Conservation (phyloP, 768 basidiomycete species). For the Boletus subparvulus region DNA sequence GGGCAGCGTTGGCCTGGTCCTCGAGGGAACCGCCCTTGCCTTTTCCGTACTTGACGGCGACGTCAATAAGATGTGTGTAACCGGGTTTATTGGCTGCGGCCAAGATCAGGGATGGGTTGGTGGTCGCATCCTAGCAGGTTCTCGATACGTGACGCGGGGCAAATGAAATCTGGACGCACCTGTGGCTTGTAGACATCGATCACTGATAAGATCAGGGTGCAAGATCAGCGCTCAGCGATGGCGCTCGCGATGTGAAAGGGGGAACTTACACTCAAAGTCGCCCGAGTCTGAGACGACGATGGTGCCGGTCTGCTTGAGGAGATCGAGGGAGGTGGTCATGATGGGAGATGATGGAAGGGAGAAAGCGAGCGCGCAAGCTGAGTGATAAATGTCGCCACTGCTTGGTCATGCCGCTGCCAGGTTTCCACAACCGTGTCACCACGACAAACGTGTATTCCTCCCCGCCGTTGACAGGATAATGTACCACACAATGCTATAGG, state of each 20-base stretch:
- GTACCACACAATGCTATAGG: neutral
- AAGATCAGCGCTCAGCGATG: slow-evolving; percentile 28
- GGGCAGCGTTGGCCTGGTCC: slow-evolving; percentile 70
- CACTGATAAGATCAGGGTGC: slow-evolving; percentile 46
- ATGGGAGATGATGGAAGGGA: slow-evolving; percentile 32
- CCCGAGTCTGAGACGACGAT: slow-evolving; percentile 97
- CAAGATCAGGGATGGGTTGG: slow-evolving; percentile 94
- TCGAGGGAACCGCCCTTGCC: slow-evolving; percentile 78
- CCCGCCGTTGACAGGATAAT: neutral
- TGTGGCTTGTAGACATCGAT: slow-evolving; percentile 98
- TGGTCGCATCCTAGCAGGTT: slow-evolving; percentile 82
- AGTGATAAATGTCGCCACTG: slow-evolving; percentile 22
- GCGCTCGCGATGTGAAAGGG: slow-evolving; percentile 9
- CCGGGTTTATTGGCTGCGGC: slow-evolving; percentile 87
- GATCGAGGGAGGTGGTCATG: slow-evolving; percentile 81
- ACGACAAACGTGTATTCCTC: slow-evolving; percentile 3
- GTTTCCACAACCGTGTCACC: slow-evolving; percentile 22
- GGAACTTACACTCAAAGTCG: slow-evolving; percentile 76
- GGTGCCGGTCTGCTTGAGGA: slow-evolving; percentile 89
- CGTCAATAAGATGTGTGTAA: slow-evolving; percentile 81
- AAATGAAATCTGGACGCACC: slow-evolving; percentile 38
- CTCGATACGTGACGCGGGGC: slow-evolving; percentile 7
- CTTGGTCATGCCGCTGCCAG: slow-evolving; percentile 13
- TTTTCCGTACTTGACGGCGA: slow-evolving; percentile 74
- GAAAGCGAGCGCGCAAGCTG: slow-evolving; percentile 3